Evolutionary conservation across 1,139 yeast genomes (phyloP).

Genomic region (Nakaseomyces nivariensis): DNA sequence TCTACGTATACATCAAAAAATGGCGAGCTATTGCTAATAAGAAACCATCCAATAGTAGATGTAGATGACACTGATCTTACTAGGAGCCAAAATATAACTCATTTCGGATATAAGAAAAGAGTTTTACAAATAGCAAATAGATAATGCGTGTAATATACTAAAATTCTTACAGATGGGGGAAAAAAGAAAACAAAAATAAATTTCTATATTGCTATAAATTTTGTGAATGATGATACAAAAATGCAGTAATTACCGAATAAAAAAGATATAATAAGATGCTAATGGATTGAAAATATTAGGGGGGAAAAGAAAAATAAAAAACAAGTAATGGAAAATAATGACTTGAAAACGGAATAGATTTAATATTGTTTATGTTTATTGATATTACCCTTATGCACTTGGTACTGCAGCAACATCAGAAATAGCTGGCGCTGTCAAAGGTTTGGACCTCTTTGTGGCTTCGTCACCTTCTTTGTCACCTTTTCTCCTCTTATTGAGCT

Average conservation of each 20-base stretch:
- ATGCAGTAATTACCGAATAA: background rate
- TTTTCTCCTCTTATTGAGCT: slow-evolving; percentile 43
- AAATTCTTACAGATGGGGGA: background rate
- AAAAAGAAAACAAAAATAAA: background rate
- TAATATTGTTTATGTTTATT: background rate
- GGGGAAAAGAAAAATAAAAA: background rate
- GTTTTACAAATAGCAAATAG: background rate
- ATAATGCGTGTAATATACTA: no score
- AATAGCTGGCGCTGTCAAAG: slow-evolving; percentile 10
- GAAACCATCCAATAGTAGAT: slow-evolving; percentile 12
- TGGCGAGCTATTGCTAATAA: slow-evolving; percentile 7
- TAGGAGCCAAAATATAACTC: slow-evolving; percentile 6
- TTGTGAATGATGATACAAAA: background rate
- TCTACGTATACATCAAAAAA: slow-evolving; percentile 9
- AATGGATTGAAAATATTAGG: background rate
- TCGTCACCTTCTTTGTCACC: slow-evolving; percentile 69
- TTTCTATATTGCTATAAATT: background rate
- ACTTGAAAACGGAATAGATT: background rate
- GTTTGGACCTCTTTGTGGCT: slow-evolving; percentile 45
- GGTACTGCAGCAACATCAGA: background rate
- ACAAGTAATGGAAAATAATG: background rate
- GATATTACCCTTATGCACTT: background rate
- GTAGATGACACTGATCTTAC: slow-evolving; percentile 6
- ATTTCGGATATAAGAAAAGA: slow-evolving; percentile 13
- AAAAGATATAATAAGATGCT: background rate